These are phyloP conservation scores for Fusarium pseudograminearum DNA, from an alignment of 2,329 filamentous ascomycete species.

Conservation along the genomic window DNA sequence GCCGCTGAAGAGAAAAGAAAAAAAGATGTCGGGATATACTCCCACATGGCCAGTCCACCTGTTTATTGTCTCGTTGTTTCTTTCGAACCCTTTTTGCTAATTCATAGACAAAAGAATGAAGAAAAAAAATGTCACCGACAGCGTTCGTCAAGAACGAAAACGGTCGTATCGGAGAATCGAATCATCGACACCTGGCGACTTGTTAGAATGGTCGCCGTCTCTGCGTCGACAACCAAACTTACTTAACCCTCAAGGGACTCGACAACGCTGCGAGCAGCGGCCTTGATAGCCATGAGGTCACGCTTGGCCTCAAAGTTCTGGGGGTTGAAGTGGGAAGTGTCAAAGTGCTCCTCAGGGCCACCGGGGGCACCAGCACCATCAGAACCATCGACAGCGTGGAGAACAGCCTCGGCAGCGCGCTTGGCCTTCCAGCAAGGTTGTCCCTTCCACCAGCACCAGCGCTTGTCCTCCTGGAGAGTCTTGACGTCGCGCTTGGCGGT, in stretches of 20 bases:
- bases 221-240: not conserved
- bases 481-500: slow-evolving; percentile 37
- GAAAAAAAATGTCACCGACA: slow-evolving; percentile 11
- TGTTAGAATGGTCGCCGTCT: slow-evolving; percentile 9
- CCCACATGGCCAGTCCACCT: slow-evolving; percentile 25
- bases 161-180: slow-evolving; percentile 12
- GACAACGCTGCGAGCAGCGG: slow-evolving; percentile 47
- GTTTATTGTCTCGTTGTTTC: slow-evolving; percentile 19
- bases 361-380: slow-evolving; percentile 43
- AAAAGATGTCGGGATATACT: slow-evolving; percentile 9
- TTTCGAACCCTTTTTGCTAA: slow-evolving; percentile 25
- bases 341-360: slow-evolving; percentile 39
- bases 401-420: slow-evolving; percentile 47
- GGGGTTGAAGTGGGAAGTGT: slow-evolving; percentile 43
- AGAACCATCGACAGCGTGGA: slow-evolving; percentile 47
- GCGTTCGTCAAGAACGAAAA: slow-evolving; percentile 17
- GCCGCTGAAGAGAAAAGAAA: slow-evolving; percentile 34
- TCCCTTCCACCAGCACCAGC: slow-evolving; percentile 28
- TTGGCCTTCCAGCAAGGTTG: slow-evolving; percentile 54
- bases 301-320: slow-evolving; percentile 53
- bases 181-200: slow-evolving; percentile 6
- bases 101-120: slow-evolving; percentile 20
- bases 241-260: slow-evolving; percentile 41
- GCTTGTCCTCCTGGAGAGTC: slow-evolving; percentile 45
- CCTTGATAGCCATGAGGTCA: slow-evolving; percentile 44